Conservation (phyloP, 768 basidiomycete species). For the Panaeolus cyanescens region DNA sequence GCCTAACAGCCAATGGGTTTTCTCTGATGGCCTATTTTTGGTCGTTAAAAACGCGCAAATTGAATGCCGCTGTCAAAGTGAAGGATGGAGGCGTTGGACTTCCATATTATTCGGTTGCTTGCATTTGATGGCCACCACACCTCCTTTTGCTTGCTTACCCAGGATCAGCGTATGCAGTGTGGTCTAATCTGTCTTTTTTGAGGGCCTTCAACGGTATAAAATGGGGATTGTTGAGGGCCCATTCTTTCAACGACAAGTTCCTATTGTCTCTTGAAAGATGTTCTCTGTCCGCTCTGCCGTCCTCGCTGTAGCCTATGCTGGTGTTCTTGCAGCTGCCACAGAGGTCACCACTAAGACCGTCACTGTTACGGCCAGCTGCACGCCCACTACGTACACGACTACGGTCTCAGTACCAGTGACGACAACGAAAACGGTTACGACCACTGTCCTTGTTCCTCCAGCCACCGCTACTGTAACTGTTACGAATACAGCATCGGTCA, state of each 20-base stretch:
- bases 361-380: constrained; percentile 12
- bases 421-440: constrained; percentile 9
- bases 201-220: constrained; percentile 10
- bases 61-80: neutral
- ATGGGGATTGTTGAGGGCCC: neutral
- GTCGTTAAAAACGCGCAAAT: neutral
- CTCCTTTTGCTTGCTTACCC: neutral
- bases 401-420: constrained; percentile 11
- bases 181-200: constrained; percentile 1
- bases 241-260: constrained; percentile 11
- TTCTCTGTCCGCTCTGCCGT: constrained; percentile 25
- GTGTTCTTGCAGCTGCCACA: constrained; percentile 12
- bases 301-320: constrained; percentile 28
- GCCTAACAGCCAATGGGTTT: neutral
- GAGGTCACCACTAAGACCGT: constrained; percentile 13
- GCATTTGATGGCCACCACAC: neutral
- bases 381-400: constrained; percentile 3
- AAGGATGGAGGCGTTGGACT: neutral
- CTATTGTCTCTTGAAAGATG: constrained; percentile 19
- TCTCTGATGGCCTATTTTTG: neutral
- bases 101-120: neutral
- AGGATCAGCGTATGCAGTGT: neutral
- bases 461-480: constrained; percentile 11
- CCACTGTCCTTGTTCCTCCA: constrained; percentile 8
- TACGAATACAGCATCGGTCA: constrained; percentile 14